Percentiles rank a stretch among this genome's conserved stretches.
Conservation (phyloP, 1,284 basidiomycete species). For the Trichosporon inkin region DNA sequence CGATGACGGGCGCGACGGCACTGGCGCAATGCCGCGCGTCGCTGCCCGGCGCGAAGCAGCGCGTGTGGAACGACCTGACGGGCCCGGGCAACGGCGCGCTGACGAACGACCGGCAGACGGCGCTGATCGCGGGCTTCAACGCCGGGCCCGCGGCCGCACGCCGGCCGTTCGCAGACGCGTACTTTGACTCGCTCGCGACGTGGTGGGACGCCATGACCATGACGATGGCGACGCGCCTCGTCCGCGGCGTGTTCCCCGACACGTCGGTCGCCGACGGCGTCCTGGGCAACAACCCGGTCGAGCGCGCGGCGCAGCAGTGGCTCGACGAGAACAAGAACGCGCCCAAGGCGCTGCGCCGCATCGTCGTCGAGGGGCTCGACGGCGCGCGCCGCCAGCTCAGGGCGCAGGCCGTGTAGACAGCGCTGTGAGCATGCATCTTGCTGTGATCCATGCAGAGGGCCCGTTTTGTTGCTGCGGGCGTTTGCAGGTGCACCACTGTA, state of each 20-base stretch:
- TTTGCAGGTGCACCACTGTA: no score
- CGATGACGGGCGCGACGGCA: slow-evolving; percentile 13
- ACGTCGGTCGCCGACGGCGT: slow-evolving; percentile 1
- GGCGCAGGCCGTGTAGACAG: slow-evolving; percentile 2
- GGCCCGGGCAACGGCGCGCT: not conserved
- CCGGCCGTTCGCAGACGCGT: not conserved
- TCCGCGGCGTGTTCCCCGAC: slow-evolving; percentile 6
- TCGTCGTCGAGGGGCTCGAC: slow-evolving; percentile 10
- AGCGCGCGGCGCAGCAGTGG: slow-evolving; percentile 6
- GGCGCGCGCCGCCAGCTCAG: slow-evolving; percentile 1
- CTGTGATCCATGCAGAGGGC: no score
- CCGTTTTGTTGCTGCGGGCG: no score
- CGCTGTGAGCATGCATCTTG: not conserved
- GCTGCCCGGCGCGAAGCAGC: slow-evolving; percentile 10
- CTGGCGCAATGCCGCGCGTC: slow-evolving; percentile 10
- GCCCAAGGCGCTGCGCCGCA: slow-evolving; percentile 9
- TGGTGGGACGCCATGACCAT: slow-evolving; percentile 12
- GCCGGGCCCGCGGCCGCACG: not conserved
- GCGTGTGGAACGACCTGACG: slow-evolving; percentile 11
- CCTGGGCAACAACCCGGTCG: slow-evolving; percentile 4
- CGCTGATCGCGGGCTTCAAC: slow-evolving; percentile 9
- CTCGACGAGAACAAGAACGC: slow-evolving; percentile 10
- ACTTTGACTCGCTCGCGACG: slow-evolving; percentile 5
- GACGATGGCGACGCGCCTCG: slow-evolving; percentile 13
- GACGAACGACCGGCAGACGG: slow-evolving; percentile 16